Evolutionary conservation across 345 rosid genomes (phyloP), one percentile per base, ranked within the genome.

Genomic region (Camelina laxa): DNA sequence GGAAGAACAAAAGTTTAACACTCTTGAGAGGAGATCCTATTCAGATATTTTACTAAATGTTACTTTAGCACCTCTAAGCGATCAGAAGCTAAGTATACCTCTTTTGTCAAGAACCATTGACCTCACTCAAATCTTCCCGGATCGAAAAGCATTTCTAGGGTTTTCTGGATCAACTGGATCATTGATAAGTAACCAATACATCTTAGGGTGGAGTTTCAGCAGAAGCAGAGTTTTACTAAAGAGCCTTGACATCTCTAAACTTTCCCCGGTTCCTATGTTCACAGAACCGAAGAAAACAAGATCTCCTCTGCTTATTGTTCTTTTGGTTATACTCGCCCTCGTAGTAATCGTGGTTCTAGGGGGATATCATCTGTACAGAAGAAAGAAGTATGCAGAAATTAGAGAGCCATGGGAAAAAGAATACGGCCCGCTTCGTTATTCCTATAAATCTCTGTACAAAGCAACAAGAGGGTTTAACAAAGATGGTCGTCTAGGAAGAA

Each of bases 161-260:
- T 84, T 91, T 80, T 84, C 89, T 24, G 0, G 83, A 87, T 6
- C 93, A 0, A 86, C 89, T 1, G 85, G 90, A 1, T 30, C 80
- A 9, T 17, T 76, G 39, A 10, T 60, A 20, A 79, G 85, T 33
- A 24, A 74, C n/a, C 91, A 88, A 2, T 85, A 81, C 57, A 70
- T 87, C 21, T 76, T 86, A 17, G 88, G 96, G 30, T 90, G 96
- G 91, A 90, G 91, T 77, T 90, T 82, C 68, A 81, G 69, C 41
- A 77, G 42, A 59, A 80, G 82, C 53, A 85, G 73, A 60, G 87
- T 75, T 2, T 72, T 60, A 51, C 64, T 85, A 60, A 70, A 80
- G 41, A 70, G 67, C 6, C 80, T 91, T 16, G 58, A 74, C 30
- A 47, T 80, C 17, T 80, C 86, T 36, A 74, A 67, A 38, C 87